These are phyloP conservation scores for Cryptosporidium andersoni DNA, from an alignment of 169 alveolate species.

Conservation along the genomic window DNA sequence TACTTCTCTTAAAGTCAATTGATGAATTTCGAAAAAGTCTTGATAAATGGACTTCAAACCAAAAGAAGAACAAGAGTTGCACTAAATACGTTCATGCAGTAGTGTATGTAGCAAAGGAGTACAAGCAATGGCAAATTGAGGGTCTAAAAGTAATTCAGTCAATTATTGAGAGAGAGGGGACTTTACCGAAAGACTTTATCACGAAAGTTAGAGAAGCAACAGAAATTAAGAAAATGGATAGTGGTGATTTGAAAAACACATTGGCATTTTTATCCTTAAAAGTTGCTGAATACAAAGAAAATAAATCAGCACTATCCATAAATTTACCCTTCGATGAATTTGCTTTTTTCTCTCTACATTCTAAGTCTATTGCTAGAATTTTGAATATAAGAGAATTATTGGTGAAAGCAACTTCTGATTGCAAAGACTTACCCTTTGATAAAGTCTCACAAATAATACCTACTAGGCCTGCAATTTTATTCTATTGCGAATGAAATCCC, in stretches of 20 bases:
- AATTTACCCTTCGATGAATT: conserved; percentile 51
- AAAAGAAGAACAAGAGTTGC: conserved; percentile 13
- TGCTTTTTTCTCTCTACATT: conserved; percentile 30
- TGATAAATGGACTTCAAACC: conserved; percentile 53
- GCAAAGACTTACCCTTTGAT: conserved; percentile 32
- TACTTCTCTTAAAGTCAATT: conserved; percentile 22
- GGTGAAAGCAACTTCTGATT: conserved; percentile 23
- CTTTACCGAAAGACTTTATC: conserved; percentile 50
- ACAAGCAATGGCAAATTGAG: conserved; percentile 61
- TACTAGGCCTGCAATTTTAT: conserved; percentile 42
- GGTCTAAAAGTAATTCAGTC: conserved; percentile 49
- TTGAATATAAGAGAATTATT: neutral
- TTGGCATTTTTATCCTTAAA: conserved; percentile 50
- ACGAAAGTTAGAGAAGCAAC: conserved; percentile 42
- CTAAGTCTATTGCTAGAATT: conserved; percentile 39
- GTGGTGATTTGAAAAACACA: conserved; percentile 36
- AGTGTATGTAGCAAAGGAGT: conserved; percentile 50
- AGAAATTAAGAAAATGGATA: conserved; percentile 54
- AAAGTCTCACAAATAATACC: conserved; percentile 62
- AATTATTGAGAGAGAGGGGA: conserved; percentile 43
- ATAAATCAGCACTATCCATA: conserved; percentile 23
- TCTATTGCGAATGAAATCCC: neutral
- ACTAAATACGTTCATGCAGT: conserved; percentile 12
- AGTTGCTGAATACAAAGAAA: conserved; percentile 46
- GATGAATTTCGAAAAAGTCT: conserved; percentile 54